phyloP scores from a whole-genome alignment of 495 filamentous ascomycete genomes.

The Friedmanniomyces endolithicus region DNA sequence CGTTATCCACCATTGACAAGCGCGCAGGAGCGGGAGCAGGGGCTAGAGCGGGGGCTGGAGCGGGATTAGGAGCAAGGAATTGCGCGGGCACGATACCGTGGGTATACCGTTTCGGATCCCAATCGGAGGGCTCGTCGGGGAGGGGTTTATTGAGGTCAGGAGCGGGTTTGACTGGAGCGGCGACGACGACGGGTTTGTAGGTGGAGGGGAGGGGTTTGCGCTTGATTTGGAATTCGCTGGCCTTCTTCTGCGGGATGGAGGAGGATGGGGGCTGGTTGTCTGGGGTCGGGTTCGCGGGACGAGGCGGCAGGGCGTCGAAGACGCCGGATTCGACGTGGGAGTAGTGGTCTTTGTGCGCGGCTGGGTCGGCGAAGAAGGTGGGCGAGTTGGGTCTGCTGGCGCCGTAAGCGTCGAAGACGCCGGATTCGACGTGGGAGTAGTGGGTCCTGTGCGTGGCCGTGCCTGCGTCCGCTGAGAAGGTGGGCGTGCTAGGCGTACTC shows the following conservation, averaged over 20 bases:
- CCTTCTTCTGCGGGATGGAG: too few species aligned
- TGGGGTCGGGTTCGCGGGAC: too few species aligned
- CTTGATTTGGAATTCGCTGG: too few species aligned
- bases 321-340: neutral
- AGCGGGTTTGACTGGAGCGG: too few species aligned
- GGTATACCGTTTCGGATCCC: neutral
- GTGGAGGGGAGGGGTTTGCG: too few species aligned
- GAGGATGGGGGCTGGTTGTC: neutral
- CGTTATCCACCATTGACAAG: neutral
- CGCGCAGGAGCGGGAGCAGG: too few species aligned
- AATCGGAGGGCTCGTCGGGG: too few species aligned
- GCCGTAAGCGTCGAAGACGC: slow-evolving; percentile 6
- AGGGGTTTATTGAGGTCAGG: too few species aligned
- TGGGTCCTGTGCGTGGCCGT: neutral
- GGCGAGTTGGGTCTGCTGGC: neutral
- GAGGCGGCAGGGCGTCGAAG: neutral
- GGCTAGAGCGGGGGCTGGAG: too few species aligned
- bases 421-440: slow-evolving; percentile 11
- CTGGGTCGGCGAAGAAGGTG: neutral
- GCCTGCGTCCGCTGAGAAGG: neutral
- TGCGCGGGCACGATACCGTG: neutral
- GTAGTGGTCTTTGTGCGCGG: neutral
- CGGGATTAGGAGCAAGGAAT: too few species aligned
- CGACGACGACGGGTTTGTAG: too few species aligned
- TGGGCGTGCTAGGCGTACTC: neutral